Conservation (phyloP, 441 rosid species). For the Brassica balearica region DNA sequence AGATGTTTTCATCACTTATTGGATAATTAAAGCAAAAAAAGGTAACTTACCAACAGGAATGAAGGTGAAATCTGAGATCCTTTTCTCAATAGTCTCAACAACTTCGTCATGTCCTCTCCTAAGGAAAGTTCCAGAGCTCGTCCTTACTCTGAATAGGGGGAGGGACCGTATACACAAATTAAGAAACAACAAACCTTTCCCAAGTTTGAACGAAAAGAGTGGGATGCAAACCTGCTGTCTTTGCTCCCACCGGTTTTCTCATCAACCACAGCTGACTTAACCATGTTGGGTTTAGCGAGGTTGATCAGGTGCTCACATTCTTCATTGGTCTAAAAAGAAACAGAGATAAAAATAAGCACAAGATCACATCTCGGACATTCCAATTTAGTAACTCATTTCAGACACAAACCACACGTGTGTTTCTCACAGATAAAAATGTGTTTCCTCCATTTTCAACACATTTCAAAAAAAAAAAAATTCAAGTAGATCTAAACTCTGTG, state of each 20-base stretch:
- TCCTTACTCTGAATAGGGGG: constrained; percentile 55
- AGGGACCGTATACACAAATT: too few relatives aligned
- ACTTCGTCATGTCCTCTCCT: constrained; percentile 65
- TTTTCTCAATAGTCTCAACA: constrained; percentile 64
- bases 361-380: constrained; percentile 28
- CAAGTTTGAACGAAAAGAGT: neutral
- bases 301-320: constrained; percentile 85
- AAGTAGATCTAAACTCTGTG: constrained; percentile 8
- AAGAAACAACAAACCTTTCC: neutral
- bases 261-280: constrained; percentile 87
- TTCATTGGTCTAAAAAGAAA: constrained; percentile 57
- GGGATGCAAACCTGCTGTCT: constrained; percentile 72
- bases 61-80: constrained; percentile 76
- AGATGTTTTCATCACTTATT: neutral
- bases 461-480: too few relatives aligned
- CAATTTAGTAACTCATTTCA: neutral
- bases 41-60: constrained; percentile 65
- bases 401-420: constrained; percentile 16
- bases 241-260: constrained; percentile 81
- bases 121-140: constrained; percentile 74
- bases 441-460: too few relatives aligned
- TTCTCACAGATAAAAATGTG: neutral
- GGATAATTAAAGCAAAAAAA: constrained; percentile 1
- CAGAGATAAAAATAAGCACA: constrained; percentile 2
- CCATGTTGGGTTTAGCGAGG: constrained; percentile 85